Evolutionary conservation across 2,329 filamentous ascomycete species (phyloP).

Genomic region (Alternaria sp.): DNA sequence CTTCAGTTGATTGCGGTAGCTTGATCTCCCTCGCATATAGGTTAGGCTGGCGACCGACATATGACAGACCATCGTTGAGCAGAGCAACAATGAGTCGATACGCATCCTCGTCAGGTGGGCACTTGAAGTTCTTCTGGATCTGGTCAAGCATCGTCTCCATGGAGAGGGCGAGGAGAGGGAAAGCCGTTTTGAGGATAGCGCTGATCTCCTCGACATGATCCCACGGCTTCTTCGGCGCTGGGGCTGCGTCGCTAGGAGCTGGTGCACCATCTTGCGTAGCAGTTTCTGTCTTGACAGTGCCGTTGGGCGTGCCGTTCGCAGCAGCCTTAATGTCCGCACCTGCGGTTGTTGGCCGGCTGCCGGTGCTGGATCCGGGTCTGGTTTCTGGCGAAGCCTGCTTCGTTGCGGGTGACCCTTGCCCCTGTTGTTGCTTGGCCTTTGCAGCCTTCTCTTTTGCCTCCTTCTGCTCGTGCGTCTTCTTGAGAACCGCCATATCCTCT

Average conservation of each 20-base stretch:
- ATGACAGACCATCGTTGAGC: constrained; percentile 91
- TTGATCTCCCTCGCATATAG: constrained; percentile 92
- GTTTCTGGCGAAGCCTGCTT: constrained; percentile 47
- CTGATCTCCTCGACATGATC: constrained; percentile 96
- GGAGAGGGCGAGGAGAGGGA: constrained; percentile 90
- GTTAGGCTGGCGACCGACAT: constrained; percentile 84
- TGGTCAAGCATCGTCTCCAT: constrained; percentile 99
- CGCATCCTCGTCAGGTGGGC: constrained; percentile 95
- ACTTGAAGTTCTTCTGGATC: constrained; percentile 99
- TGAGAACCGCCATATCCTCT: constrained; percentile 91
- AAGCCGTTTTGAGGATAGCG: constrained; percentile 93
- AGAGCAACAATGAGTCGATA: constrained; percentile 97
- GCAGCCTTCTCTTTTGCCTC: constrained; percentile 61
- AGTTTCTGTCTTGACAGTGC: constrained; percentile 48
- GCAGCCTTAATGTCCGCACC: constrained; percentile 60
- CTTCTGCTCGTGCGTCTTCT: constrained; percentile 78
- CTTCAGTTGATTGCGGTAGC: constrained; percentile 86
- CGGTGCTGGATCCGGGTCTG: constrained; percentile 38
- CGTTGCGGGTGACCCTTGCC: constrained; percentile 47
- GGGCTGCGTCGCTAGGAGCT: constrained; percentile 28
- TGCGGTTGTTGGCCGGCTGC: constrained; percentile 39
- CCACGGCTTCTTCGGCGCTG: constrained; percentile 77
- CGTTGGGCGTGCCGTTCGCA: constrained; percentile 50
- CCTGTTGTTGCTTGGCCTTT: constrained; percentile 67
- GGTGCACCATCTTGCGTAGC: constrained; percentile 37